Evolutionary conservation across 1,284 basidiomycete genomes (phyloP), one percentile per base, ranked within the genome.

Genomic region (Pseudozyma tsukubaensis): DNA sequence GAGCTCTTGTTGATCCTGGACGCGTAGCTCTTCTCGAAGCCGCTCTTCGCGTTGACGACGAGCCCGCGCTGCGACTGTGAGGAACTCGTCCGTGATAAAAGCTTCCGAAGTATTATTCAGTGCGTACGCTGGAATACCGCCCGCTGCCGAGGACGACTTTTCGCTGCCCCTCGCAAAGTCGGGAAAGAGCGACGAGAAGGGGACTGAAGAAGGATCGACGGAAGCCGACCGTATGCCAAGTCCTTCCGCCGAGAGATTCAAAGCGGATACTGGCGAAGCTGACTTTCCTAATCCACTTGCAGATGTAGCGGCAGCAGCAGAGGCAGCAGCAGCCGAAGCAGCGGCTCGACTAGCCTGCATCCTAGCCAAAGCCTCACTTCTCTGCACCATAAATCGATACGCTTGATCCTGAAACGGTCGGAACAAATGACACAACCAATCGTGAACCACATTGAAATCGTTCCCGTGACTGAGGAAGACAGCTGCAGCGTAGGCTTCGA

Each of bases 381-480:
- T 55, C 48, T 70, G 72, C 32, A 67, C 59, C 66, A 74, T 74
- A 40, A 74, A 70, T n/a, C 72, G 67, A 43, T 66, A 71, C 16
- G 73, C 73, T 47, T 76, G 73, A 34, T 76, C 73, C 43, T 72
- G 69, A 21, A 76, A 76, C 32, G 73, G 73, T 12, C 62, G 24
- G 42, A 76, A 76, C 36, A 76, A 37, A 4, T 61, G 50, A 44
- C 51, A 59, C 5, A 76, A 59, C 73, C 73, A 76, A 4, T 54
- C 39, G 37, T 72, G 73, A 5, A 76, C 73, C n/a, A 72, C 58
- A 5, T 64, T 61, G 48, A 76, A 72, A 40, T 72, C 69, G 14
- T 60, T 56, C 0, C 58, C 69, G 50, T 72, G 34, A 39, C 60
- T 68, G 21, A 76, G 62, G 32, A 76, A 76, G 11, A 76, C 65